Evolutionary conservation across 352 stramenopile species (phyloP).

Genomic region (Phytophthora sojae): DNA sequence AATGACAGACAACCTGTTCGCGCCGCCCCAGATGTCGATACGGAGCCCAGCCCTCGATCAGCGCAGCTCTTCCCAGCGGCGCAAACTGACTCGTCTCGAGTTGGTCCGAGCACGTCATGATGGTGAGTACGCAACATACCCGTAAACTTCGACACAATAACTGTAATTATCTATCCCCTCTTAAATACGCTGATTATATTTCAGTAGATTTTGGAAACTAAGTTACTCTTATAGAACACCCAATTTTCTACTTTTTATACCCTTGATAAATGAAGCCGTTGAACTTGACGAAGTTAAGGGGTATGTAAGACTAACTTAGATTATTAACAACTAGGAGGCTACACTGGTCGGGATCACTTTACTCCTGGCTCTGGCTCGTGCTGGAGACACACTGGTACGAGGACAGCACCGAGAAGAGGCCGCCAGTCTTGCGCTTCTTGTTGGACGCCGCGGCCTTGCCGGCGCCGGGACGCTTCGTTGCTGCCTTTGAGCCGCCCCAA

Average conservation of each 20-base stretch:
- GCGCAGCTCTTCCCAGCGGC: conserved; percentile 17
- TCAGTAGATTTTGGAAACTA: too few species aligned
- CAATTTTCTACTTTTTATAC: too few species aligned
- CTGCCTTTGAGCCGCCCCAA: conserved; percentile 36
- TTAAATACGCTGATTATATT: neutral
- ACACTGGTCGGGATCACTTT: neutral
- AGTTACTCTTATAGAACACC: too few species aligned
- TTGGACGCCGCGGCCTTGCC: conserved; percentile 1
- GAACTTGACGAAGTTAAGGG: neutral
- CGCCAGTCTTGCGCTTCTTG: conserved; percentile 56
- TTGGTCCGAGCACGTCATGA: conserved; percentile 26
- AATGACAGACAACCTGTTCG: conserved; percentile 1
- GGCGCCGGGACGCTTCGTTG: conserved; percentile 31
- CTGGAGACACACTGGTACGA: conserved; percentile 73
- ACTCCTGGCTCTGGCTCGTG: conserved; percentile 46
- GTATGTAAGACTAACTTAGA: neutral
- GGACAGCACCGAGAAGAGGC: conserved; percentile 74
- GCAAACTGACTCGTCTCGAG: conserved; percentile 28
- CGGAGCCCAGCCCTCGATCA: conserved; percentile 8
- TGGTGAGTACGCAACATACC: neutral
- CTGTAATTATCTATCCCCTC: neutral
- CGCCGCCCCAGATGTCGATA: conserved; percentile 3
- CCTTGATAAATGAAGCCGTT: neutral
- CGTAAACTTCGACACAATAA: neutral
- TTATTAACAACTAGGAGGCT: neutral